These are phyloP conservation scores for Truncatella angustata DNA, from an alignment of 2,329 filamentous ascomycete species.

Conservation along the genomic window DNA sequence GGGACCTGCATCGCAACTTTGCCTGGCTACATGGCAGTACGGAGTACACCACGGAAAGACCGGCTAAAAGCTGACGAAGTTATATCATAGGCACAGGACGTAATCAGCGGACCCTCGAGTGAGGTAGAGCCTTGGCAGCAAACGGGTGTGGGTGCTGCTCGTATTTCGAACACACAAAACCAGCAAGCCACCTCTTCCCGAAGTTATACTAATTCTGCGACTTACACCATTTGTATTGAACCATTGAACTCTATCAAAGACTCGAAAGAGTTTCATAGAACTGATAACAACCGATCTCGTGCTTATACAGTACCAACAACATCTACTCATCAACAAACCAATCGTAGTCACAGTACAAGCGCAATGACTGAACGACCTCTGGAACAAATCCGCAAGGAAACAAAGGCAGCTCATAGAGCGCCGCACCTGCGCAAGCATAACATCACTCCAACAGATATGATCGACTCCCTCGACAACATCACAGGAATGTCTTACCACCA, in stretches of 20 bases:
- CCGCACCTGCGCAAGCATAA: slow-evolving; percentile 65
- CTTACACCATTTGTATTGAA: no score
- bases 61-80: not conserved
- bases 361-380: slow-evolving; percentile 55
- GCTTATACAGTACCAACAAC: not conserved
- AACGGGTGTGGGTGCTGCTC: not conserved
- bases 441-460: slow-evolving; percentile 69
- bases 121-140: not conserved
- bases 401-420: slow-evolving; percentile 62
- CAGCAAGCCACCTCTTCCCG: not conserved
- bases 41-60: slow-evolving; percentile 5
- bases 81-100: not conserved
- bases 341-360: not conserved
- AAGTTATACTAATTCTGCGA: no score
- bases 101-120: not conserved
- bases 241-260: no score
- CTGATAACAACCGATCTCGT: not conserved
- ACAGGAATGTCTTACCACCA: slow-evolving; percentile 74
- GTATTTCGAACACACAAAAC: not conserved
- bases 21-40: no score
- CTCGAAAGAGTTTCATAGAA: no score
- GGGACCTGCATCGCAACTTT: no score
- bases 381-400: slow-evolving; percentile 62
- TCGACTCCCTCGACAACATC: slow-evolving; percentile 73
- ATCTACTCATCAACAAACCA: not conserved